phyloP scores from a whole-genome alignment of 176 grass and related monocot genomes.

The Tillandsia leiboldiana region DNA sequence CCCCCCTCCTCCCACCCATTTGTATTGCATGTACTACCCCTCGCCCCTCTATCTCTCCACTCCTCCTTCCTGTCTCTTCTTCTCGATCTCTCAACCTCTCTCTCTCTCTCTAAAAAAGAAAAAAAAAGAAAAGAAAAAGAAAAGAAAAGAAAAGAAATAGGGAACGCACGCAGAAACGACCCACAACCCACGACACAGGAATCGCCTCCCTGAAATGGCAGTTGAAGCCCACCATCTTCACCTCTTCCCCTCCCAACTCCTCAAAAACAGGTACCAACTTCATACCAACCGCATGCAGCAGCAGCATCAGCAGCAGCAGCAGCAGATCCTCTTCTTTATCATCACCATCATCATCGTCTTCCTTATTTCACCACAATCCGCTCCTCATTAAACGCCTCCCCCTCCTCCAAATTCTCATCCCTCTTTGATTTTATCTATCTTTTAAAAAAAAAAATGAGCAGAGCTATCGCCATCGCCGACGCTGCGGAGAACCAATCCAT shows the following conservation, averaged over 20 bases:
- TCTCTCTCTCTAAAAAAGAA: constrained; percentile 17
- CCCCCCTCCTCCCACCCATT: constrained; percentile 8
- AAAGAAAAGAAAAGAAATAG: constrained; percentile 6
- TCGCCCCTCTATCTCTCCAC: neutral
- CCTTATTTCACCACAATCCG: neutral
- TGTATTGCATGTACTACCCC: neutral
- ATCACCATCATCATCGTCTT: too few species aligned
- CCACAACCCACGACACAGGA: constrained; percentile 1
- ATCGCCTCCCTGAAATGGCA: constrained; percentile 30
- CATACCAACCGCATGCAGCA: neutral
- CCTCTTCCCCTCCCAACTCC: constrained; percentile 18
- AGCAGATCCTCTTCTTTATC: too few species aligned
- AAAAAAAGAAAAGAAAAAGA: constrained; percentile 2
- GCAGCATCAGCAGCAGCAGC: neutral
- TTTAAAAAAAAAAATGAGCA: neutral
- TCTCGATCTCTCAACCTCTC: constrained; percentile 16
- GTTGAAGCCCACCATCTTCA: constrained; percentile 42
- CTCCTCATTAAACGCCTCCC: neutral
- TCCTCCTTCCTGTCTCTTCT: neutral
- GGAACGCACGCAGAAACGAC: constrained; percentile 5
- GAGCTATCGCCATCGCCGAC: neutral
- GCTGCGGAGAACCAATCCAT: constrained; percentile 6
- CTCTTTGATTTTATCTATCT: neutral
- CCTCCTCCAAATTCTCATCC: neutral
- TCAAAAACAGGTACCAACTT: constrained; percentile 14